These are phyloP conservation scores for Aeminium ludgeri DNA, from an alignment of 495 filamentous ascomycete genomes.

Conservation along the genomic window DNA sequence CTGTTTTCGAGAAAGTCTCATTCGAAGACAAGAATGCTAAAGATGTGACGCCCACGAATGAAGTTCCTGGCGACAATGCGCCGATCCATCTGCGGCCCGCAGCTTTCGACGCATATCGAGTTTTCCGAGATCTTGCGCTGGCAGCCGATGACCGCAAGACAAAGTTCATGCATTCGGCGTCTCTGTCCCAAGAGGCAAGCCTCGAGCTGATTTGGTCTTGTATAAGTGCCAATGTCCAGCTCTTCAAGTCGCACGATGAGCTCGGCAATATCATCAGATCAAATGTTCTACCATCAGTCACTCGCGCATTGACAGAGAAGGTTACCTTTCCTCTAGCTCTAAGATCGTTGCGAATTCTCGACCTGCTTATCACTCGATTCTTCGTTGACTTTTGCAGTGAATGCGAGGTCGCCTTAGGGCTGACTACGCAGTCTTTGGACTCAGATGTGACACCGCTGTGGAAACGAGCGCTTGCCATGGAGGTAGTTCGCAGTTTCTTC, in stretches of 20 bases:
- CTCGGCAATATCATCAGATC: constrained; percentile 61
- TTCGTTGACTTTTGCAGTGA: constrained; percentile 57
- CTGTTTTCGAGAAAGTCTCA: constrained; percentile 80
- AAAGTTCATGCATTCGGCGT: constrained; percentile 58
- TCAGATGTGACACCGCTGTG: constrained; percentile 59
- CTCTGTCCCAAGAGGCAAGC: constrained; percentile 62
- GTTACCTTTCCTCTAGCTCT: constrained; percentile 70
- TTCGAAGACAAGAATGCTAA: constrained; percentile 49
- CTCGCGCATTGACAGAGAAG: constrained; percentile 59
- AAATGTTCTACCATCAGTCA: constrained; percentile 68
- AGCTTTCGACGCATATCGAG: constrained; percentile 71
- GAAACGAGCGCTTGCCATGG: constrained; percentile 82
- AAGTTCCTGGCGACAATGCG: constrained; percentile 46
- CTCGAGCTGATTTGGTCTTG: constrained; percentile 85
- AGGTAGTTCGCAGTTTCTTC: constrained; percentile 72
- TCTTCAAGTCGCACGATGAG: constrained; percentile 65
- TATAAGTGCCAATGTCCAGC: constrained; percentile 62
- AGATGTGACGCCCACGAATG: constrained; percentile 37
- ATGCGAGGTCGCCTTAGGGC: constrained; percentile 66
- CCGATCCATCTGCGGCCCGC: constrained; percentile 50
- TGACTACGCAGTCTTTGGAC: constrained; percentile 80
- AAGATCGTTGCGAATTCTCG: constrained; percentile 63
- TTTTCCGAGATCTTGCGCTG: constrained; percentile 78
- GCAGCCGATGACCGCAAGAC: constrained; percentile 69
- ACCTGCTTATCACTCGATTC: constrained; percentile 59